Evolutionary conservation across 495 filamentous ascomycete genomes (phyloP), one percentile per base, ranked within the genome.

Genomic region (Aspergillus sparsus): DNA sequence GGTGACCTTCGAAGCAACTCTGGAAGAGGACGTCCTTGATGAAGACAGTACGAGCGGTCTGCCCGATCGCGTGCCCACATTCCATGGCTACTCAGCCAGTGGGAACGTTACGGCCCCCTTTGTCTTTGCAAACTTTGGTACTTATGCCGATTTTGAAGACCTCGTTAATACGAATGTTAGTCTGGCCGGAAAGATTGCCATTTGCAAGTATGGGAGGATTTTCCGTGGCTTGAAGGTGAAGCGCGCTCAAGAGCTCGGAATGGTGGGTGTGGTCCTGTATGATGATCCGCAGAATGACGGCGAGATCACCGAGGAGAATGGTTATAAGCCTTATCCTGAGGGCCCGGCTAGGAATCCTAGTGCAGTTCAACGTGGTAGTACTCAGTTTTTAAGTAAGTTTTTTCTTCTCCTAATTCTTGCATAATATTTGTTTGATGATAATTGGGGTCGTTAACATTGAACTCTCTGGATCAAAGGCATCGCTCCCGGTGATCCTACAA

Each of bases 221-320:
- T 97, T 97, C 76, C 82, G 95, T 45, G 94, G 92, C 1, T 77
- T 97, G 61, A 98, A 97, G 72, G 85, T 97, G 53, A 96, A 96
- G 78, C 84, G 91, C 42, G 93, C 94, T 12, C 88, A 95, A 66
- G 92, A 98, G 60, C 81, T 94, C 37, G 95, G 94, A 32, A 94
- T 95, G 88, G 77, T 96, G 27, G 93, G 94, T 6, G 85, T 86
- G 18, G 74, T 98, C 45, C 81, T 97, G 6, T 98, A 93, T 72
- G 86, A 80, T 41, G 95, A 98, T 71, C 94, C 94, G 2, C 91
- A 92, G 44, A 89, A 93, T 65, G 94, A 98, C 74, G 91, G 90
- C 6, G 80, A 88, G 7, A 79, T 89, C 18, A 93, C 89, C 0
- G 89, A 92, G 57, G 84, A 87, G 59, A 89, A 94, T 64, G 95